Base-by-base conservation (phyloP, 768 basidiomycete species). In the Trametes cingulata region DNA sequence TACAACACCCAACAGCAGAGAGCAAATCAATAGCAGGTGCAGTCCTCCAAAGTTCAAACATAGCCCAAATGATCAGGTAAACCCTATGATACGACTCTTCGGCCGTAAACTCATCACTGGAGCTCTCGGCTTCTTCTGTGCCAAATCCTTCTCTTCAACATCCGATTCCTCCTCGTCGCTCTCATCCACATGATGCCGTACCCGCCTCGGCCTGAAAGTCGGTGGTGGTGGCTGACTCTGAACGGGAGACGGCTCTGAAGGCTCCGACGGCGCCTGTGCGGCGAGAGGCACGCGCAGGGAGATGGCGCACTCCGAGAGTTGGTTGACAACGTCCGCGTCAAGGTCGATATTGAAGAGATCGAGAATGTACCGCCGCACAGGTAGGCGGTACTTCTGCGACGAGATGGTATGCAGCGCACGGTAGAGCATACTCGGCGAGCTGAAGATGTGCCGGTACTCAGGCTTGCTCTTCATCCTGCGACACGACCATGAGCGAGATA, bases 261-360 rank as follows among this genome's bases (percentile, higher is more conserved):
- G 87, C 64, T 86, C 86, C 1, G 85, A 81, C 17, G 58, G 48
- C 25, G 52, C 43, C 22, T 55, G 50, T 8, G 37, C 52, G 2
- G 55, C 37, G 22, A 58, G 42, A 7, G 58, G 64, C 17, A 67
- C 37, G 33, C 63, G 62, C 19, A 91, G 76, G 10, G 77, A 71
- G 41, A 77, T 72, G 1, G 81, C 81, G 43, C 79, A 82, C 27
- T 82, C 82, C 19, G 75, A 75, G 33, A 94, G 76, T 22, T 78
- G 75, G 51, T 75, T 75, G 41, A 88, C 81, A 37, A 87, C 74
- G 41, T 86, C 82, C 39, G 78, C 76, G 65, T 91, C 84, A 52
- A 97, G 74, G 40, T 90, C 87, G 52, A 95, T 76, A 67, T 88
- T 90, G 79, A 99, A 99, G 6, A 98, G 79, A 60, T 99, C 96